Percentiles rank a stretch among this genome's conserved stretches.
These are phyloP conservation scores for Chytriomyces sp. DNA, from an alignment of 192 early-diverging fungal genomes.

Conservation along the genomic window DNA sequence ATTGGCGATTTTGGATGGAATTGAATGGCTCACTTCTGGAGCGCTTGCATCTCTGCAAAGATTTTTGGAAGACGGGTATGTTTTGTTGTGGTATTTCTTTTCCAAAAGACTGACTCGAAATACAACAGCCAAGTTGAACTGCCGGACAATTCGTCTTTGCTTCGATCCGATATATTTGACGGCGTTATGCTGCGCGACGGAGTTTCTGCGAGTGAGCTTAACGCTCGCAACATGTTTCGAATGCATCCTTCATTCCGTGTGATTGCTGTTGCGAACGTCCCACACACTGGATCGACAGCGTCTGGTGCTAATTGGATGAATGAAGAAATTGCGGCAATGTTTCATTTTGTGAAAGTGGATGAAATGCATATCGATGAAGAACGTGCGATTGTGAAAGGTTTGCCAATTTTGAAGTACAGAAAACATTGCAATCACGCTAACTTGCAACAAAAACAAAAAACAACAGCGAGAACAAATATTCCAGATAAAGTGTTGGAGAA, in stretches of 20 bases:
- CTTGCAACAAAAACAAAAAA: neutral
- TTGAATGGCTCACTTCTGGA: conserved; percentile 70
- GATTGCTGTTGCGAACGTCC: conserved; percentile 67
- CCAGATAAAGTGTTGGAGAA: neutral
- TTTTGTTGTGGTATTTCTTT: too few relatives aligned
- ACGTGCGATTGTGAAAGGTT: conserved; percentile 29
- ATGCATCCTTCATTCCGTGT: conserved; percentile 79
- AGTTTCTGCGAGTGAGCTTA: conserved; percentile 56
- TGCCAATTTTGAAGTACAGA: neutral
- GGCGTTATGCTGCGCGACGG: conserved; percentile 54
- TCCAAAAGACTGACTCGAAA: too few relatives aligned
- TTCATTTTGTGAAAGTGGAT: conserved; percentile 71
- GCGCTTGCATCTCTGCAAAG: conserved; percentile 71
- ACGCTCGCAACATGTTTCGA: conserved; percentile 55
- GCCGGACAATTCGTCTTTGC: conserved; percentile 68
- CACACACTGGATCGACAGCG: conserved; percentile 41
- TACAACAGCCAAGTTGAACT: conserved; percentile 57
- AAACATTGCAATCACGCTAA: neutral
- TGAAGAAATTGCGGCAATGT: conserved; percentile 72
- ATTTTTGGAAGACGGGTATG: conserved; percentile 62
- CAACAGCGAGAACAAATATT: neutral
- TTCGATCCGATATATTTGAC: conserved; percentile 60
- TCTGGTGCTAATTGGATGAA: conserved; percentile 68
- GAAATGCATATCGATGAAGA: conserved; percentile 56
- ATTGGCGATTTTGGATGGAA: conserved; percentile 76